These are phyloP conservation scores for Scheffersomyces parashehatae DNA, from an alignment of 1,139 yeast species.

Conservation along the genomic window DNA sequence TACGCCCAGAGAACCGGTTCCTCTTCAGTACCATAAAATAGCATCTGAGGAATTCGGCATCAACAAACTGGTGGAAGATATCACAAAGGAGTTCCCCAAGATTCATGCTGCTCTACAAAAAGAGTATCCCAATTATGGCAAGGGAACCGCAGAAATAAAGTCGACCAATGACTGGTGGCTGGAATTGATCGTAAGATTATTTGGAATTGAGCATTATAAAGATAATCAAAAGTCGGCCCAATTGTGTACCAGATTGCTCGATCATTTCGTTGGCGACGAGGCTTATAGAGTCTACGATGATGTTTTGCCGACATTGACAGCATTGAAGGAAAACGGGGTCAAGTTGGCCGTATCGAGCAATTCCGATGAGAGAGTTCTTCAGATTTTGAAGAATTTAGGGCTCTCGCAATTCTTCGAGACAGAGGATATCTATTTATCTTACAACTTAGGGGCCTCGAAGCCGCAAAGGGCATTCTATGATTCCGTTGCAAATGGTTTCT, in stretches of 20 bases:
- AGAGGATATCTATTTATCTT: slow-evolving; percentile 48
- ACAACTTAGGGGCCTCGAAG: slow-evolving; percentile 53
- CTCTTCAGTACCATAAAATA: slow-evolving; percentile 51
- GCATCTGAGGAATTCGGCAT: slow-evolving; percentile 46
- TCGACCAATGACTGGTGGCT: slow-evolving; percentile 60
- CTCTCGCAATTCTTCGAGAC: slow-evolving; percentile 38
- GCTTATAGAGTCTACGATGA: slow-evolving; percentile 60
- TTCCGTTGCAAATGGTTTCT: slow-evolving; percentile 22
- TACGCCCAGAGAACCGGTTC: slow-evolving; percentile 54
- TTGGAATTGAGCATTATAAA: slow-evolving; percentile 28
- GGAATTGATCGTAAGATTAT: slow-evolving; percentile 44
- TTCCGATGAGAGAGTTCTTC: slow-evolving; percentile 54
- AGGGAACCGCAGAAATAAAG: slow-evolving; percentile 22
- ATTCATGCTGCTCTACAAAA: slow-evolving; percentile 24
- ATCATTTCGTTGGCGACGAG: slow-evolving; percentile 46
- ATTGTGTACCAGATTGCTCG: slow-evolving; percentile 41
- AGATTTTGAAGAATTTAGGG: slow-evolving; percentile 48
- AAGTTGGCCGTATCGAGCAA: slow-evolving; percentile 54
- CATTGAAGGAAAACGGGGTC: slow-evolving; percentile 31
- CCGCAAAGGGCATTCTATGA: slow-evolving; percentile 53
- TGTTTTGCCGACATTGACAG: slow-evolving; percentile 47
- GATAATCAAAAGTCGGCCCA: slow-evolving; percentile 18
- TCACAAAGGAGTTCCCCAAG: slow-evolving; percentile 29
- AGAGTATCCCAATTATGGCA: slow-evolving; percentile 64
- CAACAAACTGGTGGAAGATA: slow-evolving; percentile 26